These are phyloP conservation scores for Omphalea diandra DNA, from an alignment of 441 rosid genomes.

Conservation along the genomic window DNA sequence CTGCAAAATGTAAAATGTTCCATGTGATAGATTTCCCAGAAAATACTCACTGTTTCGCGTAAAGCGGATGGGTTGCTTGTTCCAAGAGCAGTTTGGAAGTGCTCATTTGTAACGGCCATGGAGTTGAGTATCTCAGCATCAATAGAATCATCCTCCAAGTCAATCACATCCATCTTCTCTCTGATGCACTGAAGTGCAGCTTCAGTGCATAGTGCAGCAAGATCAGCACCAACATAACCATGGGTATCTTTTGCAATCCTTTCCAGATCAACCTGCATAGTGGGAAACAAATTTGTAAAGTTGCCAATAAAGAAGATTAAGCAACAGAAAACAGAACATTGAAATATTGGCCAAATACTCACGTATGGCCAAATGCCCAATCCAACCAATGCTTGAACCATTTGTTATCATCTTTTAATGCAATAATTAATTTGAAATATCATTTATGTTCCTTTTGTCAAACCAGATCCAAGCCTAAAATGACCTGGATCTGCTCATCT, in stretches of 20 bases:
- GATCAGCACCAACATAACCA: constrained; percentile 69
- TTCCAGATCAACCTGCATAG: constrained; percentile 52
- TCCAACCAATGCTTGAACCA: constrained; percentile 1
- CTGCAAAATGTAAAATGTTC: neutral
- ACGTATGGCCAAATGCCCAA: too few relatives aligned
- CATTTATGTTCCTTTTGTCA: neutral
- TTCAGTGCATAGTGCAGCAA: constrained; percentile 67
- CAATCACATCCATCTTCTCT: constrained; percentile 71
- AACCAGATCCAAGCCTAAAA: too few relatives aligned
- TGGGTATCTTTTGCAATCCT: constrained; percentile 58
- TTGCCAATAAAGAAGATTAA: neutral
- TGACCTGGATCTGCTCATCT: too few relatives aligned
- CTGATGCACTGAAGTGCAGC: constrained; percentile 68
- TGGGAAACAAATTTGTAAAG: neutral
- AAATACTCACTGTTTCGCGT: constrained; percentile 57
- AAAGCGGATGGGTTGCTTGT: constrained; percentile 69
- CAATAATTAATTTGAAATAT: neutral
- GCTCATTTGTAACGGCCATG: constrained; percentile 68
- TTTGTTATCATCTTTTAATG: neutral
- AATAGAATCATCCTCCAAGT: constrained; percentile 59
- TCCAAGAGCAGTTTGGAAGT: constrained; percentile 67
- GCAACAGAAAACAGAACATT: neutral
- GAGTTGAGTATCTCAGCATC: constrained; percentile 69
- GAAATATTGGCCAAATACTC: too few relatives aligned
- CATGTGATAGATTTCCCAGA: neutral